Evolutionary conservation across 1,139 yeast genomes (phyloP).

Genomic region (Groenewaldozyma sp.): DNA sequence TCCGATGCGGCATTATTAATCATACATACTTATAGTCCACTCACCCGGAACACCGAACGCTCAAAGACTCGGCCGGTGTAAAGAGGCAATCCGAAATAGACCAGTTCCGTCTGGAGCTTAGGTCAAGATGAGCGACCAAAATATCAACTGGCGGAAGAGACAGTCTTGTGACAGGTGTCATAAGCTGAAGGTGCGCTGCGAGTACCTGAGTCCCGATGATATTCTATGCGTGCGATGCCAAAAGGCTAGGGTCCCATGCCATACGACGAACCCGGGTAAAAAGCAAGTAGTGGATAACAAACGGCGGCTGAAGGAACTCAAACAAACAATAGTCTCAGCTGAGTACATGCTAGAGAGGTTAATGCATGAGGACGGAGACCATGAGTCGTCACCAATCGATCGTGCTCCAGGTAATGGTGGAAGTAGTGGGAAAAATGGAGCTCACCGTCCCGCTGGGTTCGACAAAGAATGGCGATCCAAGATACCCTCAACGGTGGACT

Average conservation of each 20-base stretch:
- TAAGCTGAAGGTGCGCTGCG: conserved; percentile 46
- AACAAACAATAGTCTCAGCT: not conserved
- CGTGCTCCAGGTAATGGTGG: too few species aligned
- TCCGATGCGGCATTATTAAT: too few species aligned
- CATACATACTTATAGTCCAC: too few species aligned
- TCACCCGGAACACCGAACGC: too few species aligned
- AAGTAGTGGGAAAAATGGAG: not conserved
- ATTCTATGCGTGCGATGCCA: conserved; percentile 41
- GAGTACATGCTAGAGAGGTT: not conserved
- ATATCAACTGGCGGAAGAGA: conserved; percentile 33
- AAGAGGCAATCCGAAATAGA: too few species aligned
- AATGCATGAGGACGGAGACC: not conserved
- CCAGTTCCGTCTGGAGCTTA: too few species aligned
- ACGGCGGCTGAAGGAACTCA: not conserved
- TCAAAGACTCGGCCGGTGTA: too few species aligned
- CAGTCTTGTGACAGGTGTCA: conserved; percentile 54
- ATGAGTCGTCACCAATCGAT: not conserved
- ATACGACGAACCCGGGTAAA: conserved; percentile 2
- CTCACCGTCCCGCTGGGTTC: not conserved
- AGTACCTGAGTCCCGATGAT: conserved; percentile 39
- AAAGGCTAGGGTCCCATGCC: conserved; percentile 36
- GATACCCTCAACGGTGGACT: not conserved
- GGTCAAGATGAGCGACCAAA: too few species aligned
- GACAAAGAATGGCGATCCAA: not conserved
- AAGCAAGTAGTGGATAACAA: conserved; percentile 1